Evolutionary conservation across 2,329 filamentous ascomycete species (phyloP), one percentile per base, ranked within the genome.

Genomic region (Claviceps sp.): DNA sequence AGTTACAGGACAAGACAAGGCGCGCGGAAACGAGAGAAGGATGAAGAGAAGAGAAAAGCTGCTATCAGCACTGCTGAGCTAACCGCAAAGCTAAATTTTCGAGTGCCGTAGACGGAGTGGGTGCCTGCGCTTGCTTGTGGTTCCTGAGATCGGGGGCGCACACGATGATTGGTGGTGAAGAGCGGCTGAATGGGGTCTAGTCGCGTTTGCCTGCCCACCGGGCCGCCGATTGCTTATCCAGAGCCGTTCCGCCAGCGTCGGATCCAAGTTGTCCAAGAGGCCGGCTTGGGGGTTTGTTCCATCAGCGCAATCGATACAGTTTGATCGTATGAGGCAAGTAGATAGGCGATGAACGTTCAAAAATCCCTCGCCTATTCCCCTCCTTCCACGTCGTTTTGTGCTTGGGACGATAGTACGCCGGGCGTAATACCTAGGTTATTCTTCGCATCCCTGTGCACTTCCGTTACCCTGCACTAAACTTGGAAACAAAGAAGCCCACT

Each of bases 111-210:
- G 46, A 34, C 30, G 30, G 30, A 34, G 30, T 11, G 50, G 22
- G 52, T 49, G 46, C 50, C 50, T 51, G 52, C 19, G 19, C 19
- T 19, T 45, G 51, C 47, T 40, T 39, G 40, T 11, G 47, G 30
- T 52, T 54, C 47, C 56, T 56, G 56, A 57, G 44, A 51, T 56
- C 55, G 56, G 54, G 47, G 38, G 26, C 41, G 53, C 52, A 51
- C 48, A 46, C 52, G 43, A 50, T 40, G 47, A 43, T 50, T 45
- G 24, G 26, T 50, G 42, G 40, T 17, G 26, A 30, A 34, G 30
- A 19, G 13, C 41, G 43, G 24, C 16, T 46, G 16, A 5, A 34
- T n/a, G 43, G 43, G 24, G 24, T 10, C 43, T 13, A 16, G 43
- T 24, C 24, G 13, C 43, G 10, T 30, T 17, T 19, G 39, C 2